Evolutionary conservation across 306 rosid species (phyloP).

Genomic region (Begonia fuchsioides): DNA sequence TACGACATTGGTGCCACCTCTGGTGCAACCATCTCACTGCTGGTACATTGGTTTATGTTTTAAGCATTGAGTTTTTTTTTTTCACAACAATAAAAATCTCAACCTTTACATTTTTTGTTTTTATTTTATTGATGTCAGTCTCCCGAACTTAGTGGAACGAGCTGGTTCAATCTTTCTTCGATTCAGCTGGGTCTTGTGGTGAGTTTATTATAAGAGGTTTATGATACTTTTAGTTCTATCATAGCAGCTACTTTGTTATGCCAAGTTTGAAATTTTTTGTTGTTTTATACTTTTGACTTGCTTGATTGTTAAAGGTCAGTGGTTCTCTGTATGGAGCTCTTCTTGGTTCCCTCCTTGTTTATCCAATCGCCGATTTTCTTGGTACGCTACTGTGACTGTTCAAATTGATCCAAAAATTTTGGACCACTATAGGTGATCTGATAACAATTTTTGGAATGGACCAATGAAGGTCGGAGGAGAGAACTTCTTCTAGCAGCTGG

Average conservation of each 20-base stretch:
- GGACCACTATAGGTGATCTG: slow-evolving; percentile 9
- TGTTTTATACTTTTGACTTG: not conserved
- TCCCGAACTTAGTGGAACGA: slow-evolving; percentile 71
- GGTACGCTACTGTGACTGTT: slow-evolving; percentile 31
- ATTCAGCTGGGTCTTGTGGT: slow-evolving; percentile 95
- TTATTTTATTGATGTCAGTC: slow-evolving; percentile 40
- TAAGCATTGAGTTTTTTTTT: not conserved
- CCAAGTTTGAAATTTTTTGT: not conserved
- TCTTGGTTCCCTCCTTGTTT: slow-evolving; percentile 70
- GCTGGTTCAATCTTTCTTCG: slow-evolving; percentile 72
- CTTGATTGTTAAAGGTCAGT: slow-evolving; percentile 39
- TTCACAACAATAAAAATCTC: slow-evolving; percentile 5
- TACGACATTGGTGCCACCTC: slow-evolving; percentile 97
- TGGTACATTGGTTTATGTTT: slow-evolving; percentile 29
- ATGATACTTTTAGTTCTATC: slow-evolving; percentile 3
- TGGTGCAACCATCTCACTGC: slow-evolving; percentile 76
- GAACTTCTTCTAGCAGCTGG: slow-evolving; percentile 60
- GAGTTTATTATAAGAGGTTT: slow-evolving; percentile 16
- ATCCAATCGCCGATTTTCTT: slow-evolving; percentile 72
- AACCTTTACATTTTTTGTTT: not conserved
- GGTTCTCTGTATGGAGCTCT: slow-evolving; percentile 97
- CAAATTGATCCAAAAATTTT: slow-evolving; percentile 10
- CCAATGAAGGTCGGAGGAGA: slow-evolving; percentile 55
- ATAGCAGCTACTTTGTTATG: not conserved
- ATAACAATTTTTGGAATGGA: slow-evolving; percentile 12